Base-by-base conservation (phyloP, 768 basidiomycete genomes). In the Tulasnella sp. region DNA sequence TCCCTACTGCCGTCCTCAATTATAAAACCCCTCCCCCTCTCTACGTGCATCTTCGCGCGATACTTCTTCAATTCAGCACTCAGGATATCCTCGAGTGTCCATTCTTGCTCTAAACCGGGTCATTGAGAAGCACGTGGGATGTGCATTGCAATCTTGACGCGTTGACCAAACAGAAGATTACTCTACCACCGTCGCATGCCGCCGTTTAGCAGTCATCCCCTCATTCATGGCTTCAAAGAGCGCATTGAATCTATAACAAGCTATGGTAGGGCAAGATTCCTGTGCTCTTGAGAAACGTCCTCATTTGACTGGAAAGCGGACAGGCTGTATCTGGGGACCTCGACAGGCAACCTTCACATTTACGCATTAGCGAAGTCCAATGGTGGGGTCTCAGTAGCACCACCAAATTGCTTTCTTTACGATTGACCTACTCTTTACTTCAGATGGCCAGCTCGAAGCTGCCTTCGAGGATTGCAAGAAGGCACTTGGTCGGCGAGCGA, bases 401-500 rank as follows among this genome's bases (percentile, higher is more conserved):
- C 31, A 3, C 24, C n/a, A 8, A 12, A 31, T 46, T 48, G 41
- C 34, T 50, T 28, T 22, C 41, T 80, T 75, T 74, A 46, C 22
- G 60, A 14, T 12, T 80, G 34, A 76, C 20, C 42, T 48, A 64
- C 50, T 82, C 46, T 74, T 48, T 74, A 9, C 80, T 80, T 44
- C 72, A 82, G 87, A 86, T 64, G 87, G 85, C 28, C 84, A 82
- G 44, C 86, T 87, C 41, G 76, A 75, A 37, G 84, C 89, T 0
- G 87, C 88, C 54, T 85, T 91, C 1, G 86, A 92, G 5, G 93
- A 95, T 83, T 89, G 89, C 42, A 94, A 89, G 90, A 93, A 92
- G 83, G 87, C 86, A 18, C 84, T 96, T 46, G 88, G 91, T 40
- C 87, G 90, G 82, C 91, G 89, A 83, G 88, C 94, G 20, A 93